Conservation (phyloP, 1,284 basidiomycete species). For the Tilletia horrida region DNA sequence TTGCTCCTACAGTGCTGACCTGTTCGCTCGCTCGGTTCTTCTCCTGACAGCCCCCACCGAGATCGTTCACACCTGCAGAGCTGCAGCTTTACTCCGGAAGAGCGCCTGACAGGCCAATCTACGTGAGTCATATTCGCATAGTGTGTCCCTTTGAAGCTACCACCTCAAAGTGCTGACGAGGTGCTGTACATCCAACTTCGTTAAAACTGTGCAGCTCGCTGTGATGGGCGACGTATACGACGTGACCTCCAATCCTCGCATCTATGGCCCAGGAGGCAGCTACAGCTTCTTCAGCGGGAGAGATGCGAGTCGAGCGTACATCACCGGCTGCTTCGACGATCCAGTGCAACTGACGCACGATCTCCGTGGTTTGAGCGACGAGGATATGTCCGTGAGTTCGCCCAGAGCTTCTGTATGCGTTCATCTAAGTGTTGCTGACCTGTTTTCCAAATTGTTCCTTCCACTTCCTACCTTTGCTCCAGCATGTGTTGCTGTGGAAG, state of each 20-base stretch:
- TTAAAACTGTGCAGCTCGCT: constrained; percentile 25
- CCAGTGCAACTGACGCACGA: constrained; percentile 48
- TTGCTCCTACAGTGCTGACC: neutral
- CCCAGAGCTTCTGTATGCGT: neutral
- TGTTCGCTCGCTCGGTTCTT: neutral
- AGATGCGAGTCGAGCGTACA: constrained; percentile 51
- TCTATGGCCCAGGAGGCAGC: constrained; percentile 66
- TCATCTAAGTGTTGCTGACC: constrained; percentile 13
- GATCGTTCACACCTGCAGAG: constrained; percentile 69
- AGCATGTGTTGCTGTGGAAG: constrained; percentile 42
- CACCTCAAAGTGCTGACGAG: neutral
- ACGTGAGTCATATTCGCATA: constrained; percentile 63
- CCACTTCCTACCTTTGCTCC: no score
- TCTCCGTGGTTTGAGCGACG: constrained; percentile 42
- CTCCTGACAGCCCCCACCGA: constrained; percentile 63
- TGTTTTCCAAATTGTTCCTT: constrained; percentile 2
- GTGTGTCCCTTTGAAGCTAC: neutral
- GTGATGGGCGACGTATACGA: constrained; percentile 91
- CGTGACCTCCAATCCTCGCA: constrained; percentile 69
- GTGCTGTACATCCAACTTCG: neutral
- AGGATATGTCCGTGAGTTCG: constrained; percentile 35
- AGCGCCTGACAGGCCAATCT: constrained; percentile 69
- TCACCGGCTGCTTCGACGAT: constrained; percentile 50
- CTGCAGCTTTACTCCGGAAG: constrained; percentile 74
- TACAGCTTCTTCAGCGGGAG: constrained; percentile 50